phyloP scores from a whole-genome alignment of 805 yeast species.

The Metschnikowia anglica region DNA sequence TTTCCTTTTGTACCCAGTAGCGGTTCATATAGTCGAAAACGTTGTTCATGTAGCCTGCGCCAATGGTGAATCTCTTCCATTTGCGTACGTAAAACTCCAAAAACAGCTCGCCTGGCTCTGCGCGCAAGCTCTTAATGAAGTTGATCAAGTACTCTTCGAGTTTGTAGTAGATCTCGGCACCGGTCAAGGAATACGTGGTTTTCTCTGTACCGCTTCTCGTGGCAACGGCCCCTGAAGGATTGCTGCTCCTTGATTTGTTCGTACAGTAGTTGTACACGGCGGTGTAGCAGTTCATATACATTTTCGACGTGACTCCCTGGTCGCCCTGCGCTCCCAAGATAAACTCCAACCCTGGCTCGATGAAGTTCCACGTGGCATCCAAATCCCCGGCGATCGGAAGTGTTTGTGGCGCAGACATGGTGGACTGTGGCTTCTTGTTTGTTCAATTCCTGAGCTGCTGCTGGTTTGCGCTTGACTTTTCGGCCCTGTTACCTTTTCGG shows the following conservation, averaged over 20 bases:
- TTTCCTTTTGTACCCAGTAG: constrained; percentile 95
- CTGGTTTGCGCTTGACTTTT: too few species aligned
- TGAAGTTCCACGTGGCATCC: constrained; percentile 71
- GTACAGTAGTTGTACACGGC: constrained; percentile 93
- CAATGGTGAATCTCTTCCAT: constrained; percentile 88
- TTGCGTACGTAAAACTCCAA: constrained; percentile 46
- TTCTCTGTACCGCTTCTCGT: constrained; percentile 18
- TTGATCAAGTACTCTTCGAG: constrained; percentile 62
- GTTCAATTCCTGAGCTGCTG: too few species aligned
- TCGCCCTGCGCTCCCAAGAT: constrained; percentile 69
- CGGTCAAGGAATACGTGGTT: constrained; percentile 59
- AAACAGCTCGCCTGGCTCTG: constrained; percentile 36
- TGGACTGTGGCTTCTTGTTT: not conserved
- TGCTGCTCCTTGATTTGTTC: constrained; percentile 57
- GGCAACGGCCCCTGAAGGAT: constrained; percentile 14
- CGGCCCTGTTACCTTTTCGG: too few species aligned
- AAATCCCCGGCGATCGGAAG: constrained; percentile 61
- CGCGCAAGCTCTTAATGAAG: constrained; percentile 53
- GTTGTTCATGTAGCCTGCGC: constrained; percentile 88
- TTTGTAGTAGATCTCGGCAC: constrained; percentile 82
- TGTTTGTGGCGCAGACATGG: constrained; percentile 18
- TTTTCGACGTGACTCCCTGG: constrained; percentile 60
- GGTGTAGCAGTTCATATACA: constrained; percentile 89
- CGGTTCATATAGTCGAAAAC: constrained; percentile 94
- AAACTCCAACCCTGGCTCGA: constrained; percentile 71